phyloP scores from a whole-genome alignment of 495 filamentous ascomycete species.

The Aspergillus bertholletiae region DNA sequence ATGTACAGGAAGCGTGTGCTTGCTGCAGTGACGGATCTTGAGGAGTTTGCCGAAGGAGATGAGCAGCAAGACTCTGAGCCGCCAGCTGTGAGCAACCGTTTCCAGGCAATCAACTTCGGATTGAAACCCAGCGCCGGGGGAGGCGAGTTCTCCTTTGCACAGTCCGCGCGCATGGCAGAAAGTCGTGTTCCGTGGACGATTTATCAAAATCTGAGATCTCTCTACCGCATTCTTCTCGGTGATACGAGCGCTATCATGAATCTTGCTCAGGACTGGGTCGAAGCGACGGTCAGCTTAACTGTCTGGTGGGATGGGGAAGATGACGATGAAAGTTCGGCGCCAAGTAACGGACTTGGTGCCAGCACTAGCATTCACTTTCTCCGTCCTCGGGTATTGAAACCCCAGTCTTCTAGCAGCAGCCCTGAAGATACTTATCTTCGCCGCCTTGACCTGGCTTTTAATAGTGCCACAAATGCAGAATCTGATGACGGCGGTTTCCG shows the following conservation, averaged over 20 bases:
- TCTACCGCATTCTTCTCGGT: constrained; percentile 77
- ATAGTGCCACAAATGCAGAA: constrained; percentile 41
- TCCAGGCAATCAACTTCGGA: constrained; percentile 55
- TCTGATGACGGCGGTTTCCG: constrained; percentile 52
- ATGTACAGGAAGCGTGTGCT: constrained; percentile 69
- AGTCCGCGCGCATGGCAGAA: constrained; percentile 69
- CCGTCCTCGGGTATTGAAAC: constrained; percentile 20
- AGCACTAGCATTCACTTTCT: constrained; percentile 25
- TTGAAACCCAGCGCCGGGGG: constrained; percentile 31
- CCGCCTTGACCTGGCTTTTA: constrained; percentile 49
- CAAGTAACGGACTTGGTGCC: constrained; percentile 17
- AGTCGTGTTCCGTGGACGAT: constrained; percentile 83
- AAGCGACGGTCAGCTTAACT: constrained; percentile 74
- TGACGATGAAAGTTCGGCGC: constrained; percentile 29
- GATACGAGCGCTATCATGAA: constrained; percentile 64
- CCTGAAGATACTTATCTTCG: constrained; percentile 49
- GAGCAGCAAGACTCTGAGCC: constrained; percentile 36
- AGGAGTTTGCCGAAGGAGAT: constrained; percentile 70
- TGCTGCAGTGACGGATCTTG: constrained; percentile 61
- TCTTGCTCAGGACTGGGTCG: constrained; percentile 77
- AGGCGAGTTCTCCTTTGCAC: constrained; percentile 44
- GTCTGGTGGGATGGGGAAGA: constrained; percentile 87
- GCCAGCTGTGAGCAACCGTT: constrained; percentile 31
- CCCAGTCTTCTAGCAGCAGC: constrained; percentile 33
- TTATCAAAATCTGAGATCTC: constrained; percentile 68